Conservation (phyloP, 164 flowering plant genomes). For the Berberis vulgaris region DNA sequence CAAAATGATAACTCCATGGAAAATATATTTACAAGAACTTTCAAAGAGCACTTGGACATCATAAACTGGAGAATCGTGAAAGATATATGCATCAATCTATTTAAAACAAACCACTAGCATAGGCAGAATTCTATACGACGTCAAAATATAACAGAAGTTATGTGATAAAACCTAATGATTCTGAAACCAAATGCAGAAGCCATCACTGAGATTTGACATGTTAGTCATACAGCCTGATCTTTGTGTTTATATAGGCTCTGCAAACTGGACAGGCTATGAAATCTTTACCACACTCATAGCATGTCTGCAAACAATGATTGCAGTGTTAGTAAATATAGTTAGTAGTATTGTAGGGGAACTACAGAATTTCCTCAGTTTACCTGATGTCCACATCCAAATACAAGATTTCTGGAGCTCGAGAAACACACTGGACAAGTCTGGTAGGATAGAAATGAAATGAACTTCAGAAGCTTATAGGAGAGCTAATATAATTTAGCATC, state of each 20-base stretch:
- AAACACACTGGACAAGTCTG: slow-evolving; percentile 35
- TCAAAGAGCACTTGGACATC: too few species aligned
- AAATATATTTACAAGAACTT: too few species aligned
- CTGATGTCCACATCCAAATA: slow-evolving; percentile 52
- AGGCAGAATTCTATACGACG: too few species aligned
- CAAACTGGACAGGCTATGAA: slow-evolving; percentile 30
- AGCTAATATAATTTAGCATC: neutral
- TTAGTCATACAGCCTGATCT: slow-evolving; percentile 18
- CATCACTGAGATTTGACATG: neutral
- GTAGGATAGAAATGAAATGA: neutral
- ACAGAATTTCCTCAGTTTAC: slow-evolving; percentile 11
- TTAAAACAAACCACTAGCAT: too few species aligned
- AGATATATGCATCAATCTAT: too few species aligned
- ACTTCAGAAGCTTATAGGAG: neutral
- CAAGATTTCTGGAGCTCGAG: slow-evolving; percentile 22
- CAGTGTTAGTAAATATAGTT: neutral
- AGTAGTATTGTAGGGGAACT: neutral
- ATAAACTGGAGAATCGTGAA: too few species aligned
- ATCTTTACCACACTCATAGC: slow-evolving; percentile 33
- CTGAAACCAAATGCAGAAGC: too few species aligned
- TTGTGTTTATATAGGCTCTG: slow-evolving; percentile 16
- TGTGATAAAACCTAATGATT: too few species aligned
- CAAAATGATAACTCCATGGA: too few species aligned
- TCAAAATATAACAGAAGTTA: too few species aligned
- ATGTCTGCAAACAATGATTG: slow-evolving; percentile 27